phyloP scores from a whole-genome alignment of 2,329 filamentous ascomycete genomes.

The Aulographum hederae region DNA sequence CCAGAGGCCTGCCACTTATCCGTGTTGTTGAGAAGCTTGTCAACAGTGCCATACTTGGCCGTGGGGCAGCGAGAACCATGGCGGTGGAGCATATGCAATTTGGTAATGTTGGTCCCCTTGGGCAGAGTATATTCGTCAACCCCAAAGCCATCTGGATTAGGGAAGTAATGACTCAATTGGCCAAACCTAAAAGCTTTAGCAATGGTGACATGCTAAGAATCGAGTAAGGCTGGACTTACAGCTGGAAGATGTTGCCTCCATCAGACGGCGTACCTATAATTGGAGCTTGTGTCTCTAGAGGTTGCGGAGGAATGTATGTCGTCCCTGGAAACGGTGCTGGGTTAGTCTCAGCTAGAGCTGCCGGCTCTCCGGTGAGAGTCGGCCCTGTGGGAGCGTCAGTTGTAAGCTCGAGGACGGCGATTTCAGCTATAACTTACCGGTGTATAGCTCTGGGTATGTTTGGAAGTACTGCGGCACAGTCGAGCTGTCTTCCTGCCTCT shows the following conservation, averaged over 20 bases:
- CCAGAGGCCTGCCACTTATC: conserved; percentile 38
- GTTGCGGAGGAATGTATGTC: conserved; percentile 49
- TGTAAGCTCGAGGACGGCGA: background rate
- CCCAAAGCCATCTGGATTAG: conserved; percentile 40
- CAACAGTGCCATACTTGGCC: conserved; percentile 33
- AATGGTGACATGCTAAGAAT: no score
- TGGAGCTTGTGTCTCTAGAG: conserved; percentile 52
- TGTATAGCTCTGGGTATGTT: conserved; percentile 2
- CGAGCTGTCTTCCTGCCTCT: background rate
- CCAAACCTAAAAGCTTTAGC: background rate
- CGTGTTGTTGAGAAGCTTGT: conserved; percentile 37
- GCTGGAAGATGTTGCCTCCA: conserved; percentile 50
- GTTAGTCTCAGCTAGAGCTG: conserved; percentile 55
- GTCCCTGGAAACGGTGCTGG: conserved; percentile 41
- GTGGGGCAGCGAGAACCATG: conserved; percentile 62
- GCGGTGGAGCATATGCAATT: conserved; percentile 54
- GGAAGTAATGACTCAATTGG: conserved; percentile 1
- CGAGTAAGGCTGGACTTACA: conserved; percentile 51
- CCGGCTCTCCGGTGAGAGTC: conserved; percentile 49
- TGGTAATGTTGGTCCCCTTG: conserved; percentile 45
- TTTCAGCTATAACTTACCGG: background rate
- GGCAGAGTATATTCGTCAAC: conserved; percentile 55
- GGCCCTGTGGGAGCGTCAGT: conserved; percentile 26
- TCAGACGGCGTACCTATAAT: conserved; percentile 40
- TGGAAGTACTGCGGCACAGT: conserved; percentile 3